These are phyloP conservation scores for Mucor racemosus DNA, from an alignment of 371 early-diverging fungal species.

Conservation along the genomic window DNA sequence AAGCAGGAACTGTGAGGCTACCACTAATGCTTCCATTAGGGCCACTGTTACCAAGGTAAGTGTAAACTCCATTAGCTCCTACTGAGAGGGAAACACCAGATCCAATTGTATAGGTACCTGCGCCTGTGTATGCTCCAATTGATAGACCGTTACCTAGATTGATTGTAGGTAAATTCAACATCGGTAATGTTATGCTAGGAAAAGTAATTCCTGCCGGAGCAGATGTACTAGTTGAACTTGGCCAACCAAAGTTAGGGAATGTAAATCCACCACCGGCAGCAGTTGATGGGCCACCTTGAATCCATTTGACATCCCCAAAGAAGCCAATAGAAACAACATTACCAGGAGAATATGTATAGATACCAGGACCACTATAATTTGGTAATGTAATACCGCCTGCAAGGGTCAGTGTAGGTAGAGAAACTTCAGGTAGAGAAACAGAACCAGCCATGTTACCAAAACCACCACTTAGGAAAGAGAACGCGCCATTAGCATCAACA, in stretches of 20 bases:
- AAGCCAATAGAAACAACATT: conserved; percentile 2
- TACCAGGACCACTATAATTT: conserved; percentile 13
- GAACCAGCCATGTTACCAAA: neutral
- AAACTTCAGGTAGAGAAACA: neutral
- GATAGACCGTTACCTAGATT: neutral
- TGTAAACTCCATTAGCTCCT: conserved; percentile 1
- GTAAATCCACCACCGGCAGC: neutral
- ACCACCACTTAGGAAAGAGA: neutral
- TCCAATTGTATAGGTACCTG: conserved; percentile 4
- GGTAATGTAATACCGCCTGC: neutral
- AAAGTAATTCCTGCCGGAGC: neutral
- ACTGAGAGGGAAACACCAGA: conserved; percentile 7
- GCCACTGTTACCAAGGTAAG: neutral
- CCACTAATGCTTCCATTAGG: neutral
- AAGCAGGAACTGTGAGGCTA: neutral
- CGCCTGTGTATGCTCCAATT: conserved; percentile 4
- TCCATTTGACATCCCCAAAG: neutral
- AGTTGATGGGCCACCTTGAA: neutral
- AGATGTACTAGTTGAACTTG: neutral
- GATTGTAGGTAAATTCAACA: neutral
- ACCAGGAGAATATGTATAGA: conserved; percentile 8
- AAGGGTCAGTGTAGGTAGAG: neutral
- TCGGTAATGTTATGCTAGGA: conserved; percentile 11
- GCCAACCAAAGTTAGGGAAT: neutral
- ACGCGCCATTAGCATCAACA: neutral